Percentiles rank a stretch among this genome's conserved stretches.
phyloP scores from a whole-genome alignment of 2,329 filamentous ascomycete genomes.

The Fusarium compactum region DNA sequence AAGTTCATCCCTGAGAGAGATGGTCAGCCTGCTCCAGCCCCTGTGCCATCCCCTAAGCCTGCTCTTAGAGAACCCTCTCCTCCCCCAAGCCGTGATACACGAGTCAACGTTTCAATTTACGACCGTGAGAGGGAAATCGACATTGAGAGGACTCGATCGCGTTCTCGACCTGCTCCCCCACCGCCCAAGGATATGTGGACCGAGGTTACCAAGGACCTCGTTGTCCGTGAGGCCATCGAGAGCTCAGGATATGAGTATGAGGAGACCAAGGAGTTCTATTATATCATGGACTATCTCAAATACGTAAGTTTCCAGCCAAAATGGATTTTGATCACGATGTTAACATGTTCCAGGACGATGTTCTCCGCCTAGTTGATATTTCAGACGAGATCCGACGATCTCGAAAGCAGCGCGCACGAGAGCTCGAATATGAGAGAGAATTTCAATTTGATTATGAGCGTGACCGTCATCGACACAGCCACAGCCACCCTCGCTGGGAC shows the following conservation, averaged over 20 bases:
- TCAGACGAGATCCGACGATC: constrained; percentile 83
- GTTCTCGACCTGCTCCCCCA: constrained; percentile 55
- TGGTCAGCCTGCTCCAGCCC: constrained; percentile 49
- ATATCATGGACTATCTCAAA: constrained; percentile 88
- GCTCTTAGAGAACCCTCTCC: constrained; percentile 47
- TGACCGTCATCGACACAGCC: constrained; percentile 53
- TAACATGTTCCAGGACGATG: constrained; percentile 75
- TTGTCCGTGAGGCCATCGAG: constrained; percentile 88
- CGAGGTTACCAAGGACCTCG: constrained; percentile 94
- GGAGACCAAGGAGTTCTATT: constrained; percentile 90
- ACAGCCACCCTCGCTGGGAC: constrained; percentile 59
- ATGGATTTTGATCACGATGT: neutral
- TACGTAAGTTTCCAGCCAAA: constrained; percentile 73
- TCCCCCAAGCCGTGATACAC: constrained; percentile 42
- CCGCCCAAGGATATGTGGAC: constrained; percentile 84
- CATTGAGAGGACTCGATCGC: constrained; percentile 68
- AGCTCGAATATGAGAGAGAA: constrained; percentile 70
- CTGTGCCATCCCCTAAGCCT: constrained; percentile 37
- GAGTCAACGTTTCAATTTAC: constrained; percentile 60
- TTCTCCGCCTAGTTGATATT: constrained; percentile 83
- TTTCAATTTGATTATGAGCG: constrained; percentile 65
- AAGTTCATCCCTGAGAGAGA: constrained; percentile 80
- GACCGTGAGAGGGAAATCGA: constrained; percentile 63
- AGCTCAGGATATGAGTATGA: constrained; percentile 87
- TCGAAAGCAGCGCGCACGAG: constrained; percentile 64